These are phyloP conservation scores for Henckelia pumila DNA, from an alignment of 257 asterid genomes.

Conservation along the genomic window DNA sequence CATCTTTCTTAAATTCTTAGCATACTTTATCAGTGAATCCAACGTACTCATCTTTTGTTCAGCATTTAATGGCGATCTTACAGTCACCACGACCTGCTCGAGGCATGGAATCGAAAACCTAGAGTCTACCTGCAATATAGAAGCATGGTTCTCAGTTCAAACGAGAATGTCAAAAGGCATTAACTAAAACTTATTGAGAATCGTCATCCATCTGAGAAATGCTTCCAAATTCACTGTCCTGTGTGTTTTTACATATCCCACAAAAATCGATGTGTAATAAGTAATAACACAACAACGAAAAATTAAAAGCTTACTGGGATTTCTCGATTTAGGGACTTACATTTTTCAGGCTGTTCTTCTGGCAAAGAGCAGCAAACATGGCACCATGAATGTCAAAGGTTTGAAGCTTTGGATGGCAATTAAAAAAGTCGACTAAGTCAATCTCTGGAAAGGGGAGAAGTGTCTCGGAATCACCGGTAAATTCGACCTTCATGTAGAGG, in stretches of 20 bases:
- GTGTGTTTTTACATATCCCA: background rate
- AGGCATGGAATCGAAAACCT: slow-evolving; percentile 70
- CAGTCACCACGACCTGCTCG: slow-evolving; percentile 72
- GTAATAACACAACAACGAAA: background rate
- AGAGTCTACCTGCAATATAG: slow-evolving; percentile 59
- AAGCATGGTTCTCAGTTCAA: background rate
- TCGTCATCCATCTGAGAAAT: background rate
- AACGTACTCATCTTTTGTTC: slow-evolving; percentile 90
- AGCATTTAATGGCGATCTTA: slow-evolving; percentile 89
- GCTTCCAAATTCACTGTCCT: background rate
- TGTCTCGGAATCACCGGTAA: slow-evolving; percentile 66
- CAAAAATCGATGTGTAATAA: too few species aligned
- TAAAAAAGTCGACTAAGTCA: slow-evolving; percentile 89
- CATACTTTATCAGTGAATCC: slow-evolving; percentile 63
- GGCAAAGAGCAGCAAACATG: slow-evolving; percentile 96
- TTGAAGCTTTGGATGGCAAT: slow-evolving; percentile 77
- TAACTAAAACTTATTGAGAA: background rate
- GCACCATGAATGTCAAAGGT: slow-evolving; percentile 93
- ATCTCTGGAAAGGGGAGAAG: slow-evolving; percentile 87
- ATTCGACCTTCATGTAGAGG: slow-evolving; percentile 92
- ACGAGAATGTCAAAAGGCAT: background rate
- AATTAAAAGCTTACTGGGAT: slow-evolving; percentile 1
- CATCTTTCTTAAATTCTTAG: slow-evolving; percentile 71
- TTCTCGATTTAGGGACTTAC: slow-evolving; percentile 41
- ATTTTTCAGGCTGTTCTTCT: slow-evolving; percentile 86